These are phyloP conservation scores for Ploettnerulaceae sp. DNA, from an alignment of 2,329 filamentous ascomycete species.

Conservation along the genomic window DNA sequence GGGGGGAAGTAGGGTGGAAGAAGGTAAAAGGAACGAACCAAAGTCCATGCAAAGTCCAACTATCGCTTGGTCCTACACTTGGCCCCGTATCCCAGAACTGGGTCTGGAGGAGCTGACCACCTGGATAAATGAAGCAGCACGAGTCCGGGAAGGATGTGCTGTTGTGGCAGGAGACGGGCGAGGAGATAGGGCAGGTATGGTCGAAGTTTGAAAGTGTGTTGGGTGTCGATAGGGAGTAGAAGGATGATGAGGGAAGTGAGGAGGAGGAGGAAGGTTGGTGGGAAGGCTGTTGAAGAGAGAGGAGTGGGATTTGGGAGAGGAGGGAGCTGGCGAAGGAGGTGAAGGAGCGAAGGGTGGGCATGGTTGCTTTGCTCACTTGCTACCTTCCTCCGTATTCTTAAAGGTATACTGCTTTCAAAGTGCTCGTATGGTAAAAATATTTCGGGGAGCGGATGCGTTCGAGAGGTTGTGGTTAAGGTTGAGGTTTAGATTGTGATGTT, in stretches of 20 bases:
- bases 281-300: too few relatives aligned
- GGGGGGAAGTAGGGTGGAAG: neutral
- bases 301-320: slow-evolving; percentile 26
- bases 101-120: slow-evolving; percentile 67
- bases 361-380: neutral
- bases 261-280: neutral
- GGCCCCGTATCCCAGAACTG: slow-evolving; percentile 75
- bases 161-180: slow-evolving; percentile 57
- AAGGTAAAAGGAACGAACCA: slow-evolving; percentile 34
- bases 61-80: slow-evolving; percentile 56
- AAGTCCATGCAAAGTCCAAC: slow-evolving; percentile 71
- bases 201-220: slow-evolving; percentile 9
- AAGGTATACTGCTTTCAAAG: neutral
- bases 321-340: slow-evolving; percentile 24
- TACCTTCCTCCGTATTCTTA: neutral
- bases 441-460: neutral
- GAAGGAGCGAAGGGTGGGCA: slow-evolving; percentile 26
- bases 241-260: neutral
- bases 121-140: slow-evolving; percentile 72
- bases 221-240: neutral
- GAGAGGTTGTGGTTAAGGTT: neutral
- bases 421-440: neutral
- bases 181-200: slow-evolving; percentile 27
- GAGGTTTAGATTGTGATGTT: neutral
- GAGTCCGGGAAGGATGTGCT: slow-evolving; percentile 55